Conservation (phyloP, 1,284 basidiomycete species). For the Entoloma clypeatum region DNA sequence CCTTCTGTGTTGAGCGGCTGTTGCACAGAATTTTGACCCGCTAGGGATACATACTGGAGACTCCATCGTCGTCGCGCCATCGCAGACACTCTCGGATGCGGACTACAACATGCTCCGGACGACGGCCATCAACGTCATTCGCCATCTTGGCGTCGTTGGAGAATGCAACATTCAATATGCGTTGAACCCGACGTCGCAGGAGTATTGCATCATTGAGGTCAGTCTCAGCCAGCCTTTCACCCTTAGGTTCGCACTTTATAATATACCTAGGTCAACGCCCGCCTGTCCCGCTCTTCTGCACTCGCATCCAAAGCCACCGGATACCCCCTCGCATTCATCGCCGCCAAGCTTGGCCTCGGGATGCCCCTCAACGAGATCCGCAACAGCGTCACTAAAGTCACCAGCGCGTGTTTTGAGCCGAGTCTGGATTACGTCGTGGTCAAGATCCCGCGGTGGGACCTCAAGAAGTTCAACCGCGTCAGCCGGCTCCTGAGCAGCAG, state of each 20-base stretch:
- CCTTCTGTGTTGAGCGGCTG: slow-evolving; percentile 5
- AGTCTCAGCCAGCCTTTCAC: slow-evolving; percentile 13
- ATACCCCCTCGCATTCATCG: slow-evolving; percentile 97
- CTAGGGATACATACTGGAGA: slow-evolving; percentile 98
- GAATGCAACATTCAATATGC: slow-evolving; percentile 99
- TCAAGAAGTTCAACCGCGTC: slow-evolving; percentile 96
- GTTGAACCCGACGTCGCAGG: slow-evolving; percentile 89
- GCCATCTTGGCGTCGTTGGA: slow-evolving; percentile 95
- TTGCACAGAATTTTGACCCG: slow-evolving; percentile 90
- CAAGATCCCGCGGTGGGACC: slow-evolving; percentile 98
- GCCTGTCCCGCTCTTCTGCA: slow-evolving; percentile 96
- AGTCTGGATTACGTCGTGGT: slow-evolving; percentile 96
- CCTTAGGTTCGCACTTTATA: slow-evolving; percentile 1
- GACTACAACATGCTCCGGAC: slow-evolving; percentile 99
- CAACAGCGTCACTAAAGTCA: slow-evolving; percentile 96
- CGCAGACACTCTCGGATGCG: slow-evolving; percentile 94
- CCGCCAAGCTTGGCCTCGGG: slow-evolving; percentile 94
- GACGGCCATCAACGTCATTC: slow-evolving; percentile 96
- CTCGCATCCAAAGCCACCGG: slow-evolving; percentile 98
- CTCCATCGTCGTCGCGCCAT: slow-evolving; percentile 98
- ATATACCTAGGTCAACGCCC: slow-evolving; percentile 82
- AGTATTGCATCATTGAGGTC: slow-evolving; percentile 98
- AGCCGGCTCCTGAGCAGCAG: slow-evolving; percentile 84
- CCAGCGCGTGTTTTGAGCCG: slow-evolving; percentile 97
- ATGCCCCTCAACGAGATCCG: slow-evolving; percentile 98